Conservation (phyloP, 306 rosid species). For the Glycine soja region DNA sequence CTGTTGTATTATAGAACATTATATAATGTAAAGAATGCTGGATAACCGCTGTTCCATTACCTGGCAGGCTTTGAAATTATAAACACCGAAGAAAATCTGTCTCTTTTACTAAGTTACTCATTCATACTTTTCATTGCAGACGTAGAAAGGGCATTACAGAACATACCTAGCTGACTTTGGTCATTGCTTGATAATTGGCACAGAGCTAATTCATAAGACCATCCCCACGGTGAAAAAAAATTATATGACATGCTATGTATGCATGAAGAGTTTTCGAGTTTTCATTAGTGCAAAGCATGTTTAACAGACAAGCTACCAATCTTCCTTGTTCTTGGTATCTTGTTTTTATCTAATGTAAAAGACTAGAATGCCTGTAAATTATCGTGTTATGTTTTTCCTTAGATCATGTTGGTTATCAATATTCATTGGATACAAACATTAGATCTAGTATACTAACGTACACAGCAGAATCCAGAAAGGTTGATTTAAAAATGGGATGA, state of each 20-base stretch:
- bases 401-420: background rate
- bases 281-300: background rate
- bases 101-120: constrained; percentile 42
- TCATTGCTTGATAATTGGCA: too few species aligned
- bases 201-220: too few species aligned
- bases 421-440: background rate
- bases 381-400: background rate
- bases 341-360: too few species aligned
- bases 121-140: background rate
- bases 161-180: too few species aligned
- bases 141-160: too few species aligned
- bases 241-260: too few species aligned
- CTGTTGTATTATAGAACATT: constrained; percentile 42
- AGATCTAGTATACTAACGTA: background rate
- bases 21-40: constrained; percentile 45
- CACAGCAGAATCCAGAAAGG: background rate
- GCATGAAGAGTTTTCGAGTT: too few species aligned
- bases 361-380: too few species aligned
- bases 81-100: background rate
- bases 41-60: constrained; percentile 28
- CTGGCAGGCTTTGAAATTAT: constrained; percentile 35
- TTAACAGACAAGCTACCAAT: background rate
- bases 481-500: background rate
- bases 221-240: too few species aligned
- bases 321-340: too few species aligned